Percentiles rank a stretch among this genome's conserved stretches.
These are phyloP conservation scores for Cryphonectria carpinicola DNA, from an alignment of 2,329 filamentous ascomycete genomes.

Conservation along the genomic window DNA sequence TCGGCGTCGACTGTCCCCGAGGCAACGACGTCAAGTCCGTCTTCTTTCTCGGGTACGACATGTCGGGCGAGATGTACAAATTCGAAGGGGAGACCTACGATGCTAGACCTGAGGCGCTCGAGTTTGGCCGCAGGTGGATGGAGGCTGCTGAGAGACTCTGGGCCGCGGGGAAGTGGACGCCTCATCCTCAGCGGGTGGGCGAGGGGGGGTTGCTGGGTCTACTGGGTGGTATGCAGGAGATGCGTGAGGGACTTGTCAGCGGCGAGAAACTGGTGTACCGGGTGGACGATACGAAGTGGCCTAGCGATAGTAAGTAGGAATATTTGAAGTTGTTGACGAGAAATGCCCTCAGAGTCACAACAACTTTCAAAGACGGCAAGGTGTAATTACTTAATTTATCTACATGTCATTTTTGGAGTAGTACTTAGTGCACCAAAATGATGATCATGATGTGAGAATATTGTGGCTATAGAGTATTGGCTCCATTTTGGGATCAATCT, in stretches of 20 bases:
- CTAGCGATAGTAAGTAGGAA: not conserved
- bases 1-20: slow-evolving; percentile 17
- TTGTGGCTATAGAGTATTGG: too few relatives aligned
- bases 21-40: slow-evolving; percentile 15
- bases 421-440: too few relatives aligned
- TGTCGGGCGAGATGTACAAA: slow-evolving; percentile 21
- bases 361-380: too few relatives aligned
- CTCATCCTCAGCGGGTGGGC: slow-evolving; percentile 17
- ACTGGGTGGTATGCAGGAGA: slow-evolving; percentile 12
- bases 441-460: too few relatives aligned
- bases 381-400: too few relatives aligned
- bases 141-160: slow-evolving; percentile 9
- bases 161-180: slow-evolving; percentile 16
- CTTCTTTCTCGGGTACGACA: slow-evolving; percentile 23
- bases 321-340: not conserved
- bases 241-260: slow-evolving; percentile 13
- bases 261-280: slow-evolving; percentile 25
- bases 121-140: slow-evolving; percentile 14
- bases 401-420: too few relatives aligned
- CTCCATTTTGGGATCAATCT: not conserved
- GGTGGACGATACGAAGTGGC: slow-evolving; percentile 21
- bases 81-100: slow-evolving; percentile 4
- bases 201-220: slow-evolving; percentile 8
- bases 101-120: slow-evolving; percentile 8
- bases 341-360: too few relatives aligned